These are phyloP conservation scores for Umbelopsis sp. DNA, from an alignment of 192 early-diverging fungal species.

Conservation along the genomic window DNA sequence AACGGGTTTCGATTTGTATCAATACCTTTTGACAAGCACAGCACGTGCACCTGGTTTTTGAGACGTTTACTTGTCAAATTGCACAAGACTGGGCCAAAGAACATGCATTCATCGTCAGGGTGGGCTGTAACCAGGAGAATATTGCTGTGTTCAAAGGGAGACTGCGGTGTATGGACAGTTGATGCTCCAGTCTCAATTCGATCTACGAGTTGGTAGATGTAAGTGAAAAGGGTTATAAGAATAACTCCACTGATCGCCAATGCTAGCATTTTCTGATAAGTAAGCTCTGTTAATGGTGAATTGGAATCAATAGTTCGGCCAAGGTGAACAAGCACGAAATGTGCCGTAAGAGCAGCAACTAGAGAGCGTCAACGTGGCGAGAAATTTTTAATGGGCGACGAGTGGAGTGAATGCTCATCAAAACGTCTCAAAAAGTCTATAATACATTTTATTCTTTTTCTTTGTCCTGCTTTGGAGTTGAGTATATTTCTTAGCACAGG, in stretches of 20 bases:
- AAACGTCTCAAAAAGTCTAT: not conserved
- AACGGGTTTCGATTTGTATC: too few relatives aligned
- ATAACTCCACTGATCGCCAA: conserved; percentile 5
- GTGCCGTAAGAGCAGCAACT: not conserved
- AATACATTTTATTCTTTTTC: not conserved
- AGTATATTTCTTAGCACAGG: not conserved
- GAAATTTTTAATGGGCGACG: not conserved
- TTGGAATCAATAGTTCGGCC: not conserved
- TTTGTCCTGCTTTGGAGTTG: not conserved
- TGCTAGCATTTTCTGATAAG: not conserved
- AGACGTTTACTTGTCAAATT: conserved; percentile 46
- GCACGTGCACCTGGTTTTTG: conserved; percentile 63
- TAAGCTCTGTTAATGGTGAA: not conserved
- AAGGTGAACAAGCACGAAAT: not conserved
- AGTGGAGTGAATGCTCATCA: not conserved
- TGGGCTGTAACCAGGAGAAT: conserved; percentile 83
- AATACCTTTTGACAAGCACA: conserved; percentile 87
- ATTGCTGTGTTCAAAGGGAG: conserved; percentile 2
- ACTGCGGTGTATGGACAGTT: not conserved
- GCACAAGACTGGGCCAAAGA: conserved; percentile 84
- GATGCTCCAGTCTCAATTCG: not conserved
- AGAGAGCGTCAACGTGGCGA: not conserved
- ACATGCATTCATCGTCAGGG: conserved; percentile 99
- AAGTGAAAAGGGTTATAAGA: conserved; percentile 1
- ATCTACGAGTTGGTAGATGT: not conserved